phyloP scores from a whole-genome alignment of 768 basidiomycete species.

The Russula ochroleuca region DNA sequence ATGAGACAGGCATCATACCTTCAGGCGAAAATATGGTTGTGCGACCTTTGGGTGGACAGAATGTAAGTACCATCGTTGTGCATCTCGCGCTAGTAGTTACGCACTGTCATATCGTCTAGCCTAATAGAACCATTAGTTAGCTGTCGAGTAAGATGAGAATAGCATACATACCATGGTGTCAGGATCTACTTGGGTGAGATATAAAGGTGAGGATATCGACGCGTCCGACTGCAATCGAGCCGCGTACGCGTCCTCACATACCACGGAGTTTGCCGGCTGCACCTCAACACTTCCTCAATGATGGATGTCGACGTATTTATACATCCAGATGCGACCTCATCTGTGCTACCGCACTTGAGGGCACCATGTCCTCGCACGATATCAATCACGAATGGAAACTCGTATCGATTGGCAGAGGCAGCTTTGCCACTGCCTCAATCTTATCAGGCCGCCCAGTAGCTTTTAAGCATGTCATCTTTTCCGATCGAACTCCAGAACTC shows the following conservation, averaged over 20 bases:
- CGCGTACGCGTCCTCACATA: constrained; percentile 11
- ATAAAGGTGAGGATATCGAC: constrained; percentile 5
- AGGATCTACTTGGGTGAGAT: background rate
- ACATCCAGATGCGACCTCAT: too few relatives aligned
- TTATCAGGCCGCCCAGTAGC: background rate
- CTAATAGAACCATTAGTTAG: constrained; percentile 37
- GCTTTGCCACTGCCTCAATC: background rate
- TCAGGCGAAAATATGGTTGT: constrained; percentile 99
- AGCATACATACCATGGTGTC: constrained; percentile 20
- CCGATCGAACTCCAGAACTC: background rate
- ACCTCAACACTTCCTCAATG: too few relatives aligned
- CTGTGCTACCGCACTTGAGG: too few relatives aligned
- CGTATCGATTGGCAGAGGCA: background rate
- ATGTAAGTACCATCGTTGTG: constrained; percentile 15
- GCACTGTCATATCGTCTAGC: constrained; percentile 94
- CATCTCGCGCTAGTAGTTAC: constrained; percentile 34
- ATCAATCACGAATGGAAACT: background rate
- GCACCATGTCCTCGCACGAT: background rate
- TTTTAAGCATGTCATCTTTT: background rate
- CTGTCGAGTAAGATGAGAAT: background rate
- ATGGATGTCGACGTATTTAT: too few relatives aligned
- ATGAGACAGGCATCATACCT: constrained; percentile 46
- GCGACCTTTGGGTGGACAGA: constrained; percentile 51
- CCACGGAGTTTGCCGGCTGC: background rate
- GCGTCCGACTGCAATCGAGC: constrained; percentile 3